These are phyloP conservation scores for Kodamaea neixiangensis DNA, from an alignment of 805 yeast species.

Conservation along the genomic window DNA sequence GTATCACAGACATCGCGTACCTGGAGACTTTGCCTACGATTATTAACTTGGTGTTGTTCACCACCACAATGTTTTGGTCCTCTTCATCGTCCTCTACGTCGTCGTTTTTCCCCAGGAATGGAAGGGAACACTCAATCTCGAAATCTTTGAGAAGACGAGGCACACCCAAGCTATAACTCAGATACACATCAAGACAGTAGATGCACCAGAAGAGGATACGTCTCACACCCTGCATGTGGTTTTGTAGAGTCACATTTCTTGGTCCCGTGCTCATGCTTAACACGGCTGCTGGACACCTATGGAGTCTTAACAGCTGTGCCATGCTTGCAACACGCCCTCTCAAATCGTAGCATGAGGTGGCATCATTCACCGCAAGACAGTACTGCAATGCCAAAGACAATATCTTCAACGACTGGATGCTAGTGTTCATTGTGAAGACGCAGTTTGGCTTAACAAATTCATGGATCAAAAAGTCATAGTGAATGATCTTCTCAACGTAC, in stretches of 20 bases:
- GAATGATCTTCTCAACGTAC: constrained; percentile 33
- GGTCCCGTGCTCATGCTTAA: constrained; percentile 52
- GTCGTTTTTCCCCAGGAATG: constrained; percentile 53
- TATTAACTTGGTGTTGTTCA: constrained; percentile 58
- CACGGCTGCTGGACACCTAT: constrained; percentile 85
- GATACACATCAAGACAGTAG: constrained; percentile 72
- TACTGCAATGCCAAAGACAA: constrained; percentile 68
- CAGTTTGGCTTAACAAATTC: constrained; percentile 63
- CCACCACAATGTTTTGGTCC: constrained; percentile 57
- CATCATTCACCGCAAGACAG: constrained; percentile 72
- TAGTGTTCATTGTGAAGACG: constrained; percentile 54
- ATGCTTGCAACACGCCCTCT: constrained; percentile 76
- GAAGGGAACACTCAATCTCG: constrained; percentile 85
- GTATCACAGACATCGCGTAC: constrained; percentile 62
- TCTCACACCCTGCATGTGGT: constrained; percentile 78
- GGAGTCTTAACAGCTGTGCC: constrained; percentile 84
- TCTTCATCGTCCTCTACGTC: constrained; percentile 35
- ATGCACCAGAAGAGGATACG: constrained; percentile 84
- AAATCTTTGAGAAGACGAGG: constrained; percentile 78
- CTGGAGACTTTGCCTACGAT: constrained; percentile 71
- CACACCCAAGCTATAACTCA: constrained; percentile 76
- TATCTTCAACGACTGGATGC: constrained; percentile 69
- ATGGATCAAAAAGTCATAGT: constrained; percentile 62
- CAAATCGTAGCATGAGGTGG: constrained; percentile 69
- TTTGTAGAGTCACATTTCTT: constrained; percentile 44